Evolutionary conservation across 2,329 filamentous ascomycete genomes (phyloP).

Genomic region (Biscogniauxia marginata): DNA sequence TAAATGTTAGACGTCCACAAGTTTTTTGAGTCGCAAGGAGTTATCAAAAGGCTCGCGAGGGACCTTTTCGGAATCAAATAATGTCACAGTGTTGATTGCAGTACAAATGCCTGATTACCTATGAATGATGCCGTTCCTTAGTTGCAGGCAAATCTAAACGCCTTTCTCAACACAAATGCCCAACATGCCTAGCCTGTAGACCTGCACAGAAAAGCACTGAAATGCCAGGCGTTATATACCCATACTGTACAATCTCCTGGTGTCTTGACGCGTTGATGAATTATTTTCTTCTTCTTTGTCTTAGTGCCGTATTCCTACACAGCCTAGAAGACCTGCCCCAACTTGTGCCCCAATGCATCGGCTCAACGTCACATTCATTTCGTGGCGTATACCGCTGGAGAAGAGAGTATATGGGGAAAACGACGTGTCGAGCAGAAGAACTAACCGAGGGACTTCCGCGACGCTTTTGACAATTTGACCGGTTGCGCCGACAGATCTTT

Average conservation of each 20-base stretch:
- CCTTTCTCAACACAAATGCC: neutral
- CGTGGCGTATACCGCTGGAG: neutral
- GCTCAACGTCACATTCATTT: neutral
- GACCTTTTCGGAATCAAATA: neutral
- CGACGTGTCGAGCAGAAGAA: neutral
- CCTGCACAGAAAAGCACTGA: neutral
- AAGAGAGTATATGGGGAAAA: neutral
- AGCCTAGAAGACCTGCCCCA: neutral
- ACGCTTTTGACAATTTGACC: constrained; percentile 17
- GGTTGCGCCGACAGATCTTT: constrained; percentile 33
- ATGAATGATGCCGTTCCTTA: neutral
- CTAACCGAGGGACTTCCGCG: constrained; percentile 19
- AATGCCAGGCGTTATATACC: neutral
- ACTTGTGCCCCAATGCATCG: neutral
- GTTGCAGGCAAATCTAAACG: neutral
- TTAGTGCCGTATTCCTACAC: neutral
- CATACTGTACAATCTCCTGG: constrained; percentile 14
- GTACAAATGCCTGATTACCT: neutral
- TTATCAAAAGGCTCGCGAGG: neutral
- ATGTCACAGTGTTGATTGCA: neutral
- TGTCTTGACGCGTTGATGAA: constrained; percentile 9
- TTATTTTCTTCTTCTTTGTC: constrained; percentile 1
- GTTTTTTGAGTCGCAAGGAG: no score
- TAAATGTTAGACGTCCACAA: neutral
- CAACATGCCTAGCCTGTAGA: neutral